phyloP scores from a whole-genome alignment of 1,284 basidiomycete genomes.

The Gomphus sp. region DNA sequence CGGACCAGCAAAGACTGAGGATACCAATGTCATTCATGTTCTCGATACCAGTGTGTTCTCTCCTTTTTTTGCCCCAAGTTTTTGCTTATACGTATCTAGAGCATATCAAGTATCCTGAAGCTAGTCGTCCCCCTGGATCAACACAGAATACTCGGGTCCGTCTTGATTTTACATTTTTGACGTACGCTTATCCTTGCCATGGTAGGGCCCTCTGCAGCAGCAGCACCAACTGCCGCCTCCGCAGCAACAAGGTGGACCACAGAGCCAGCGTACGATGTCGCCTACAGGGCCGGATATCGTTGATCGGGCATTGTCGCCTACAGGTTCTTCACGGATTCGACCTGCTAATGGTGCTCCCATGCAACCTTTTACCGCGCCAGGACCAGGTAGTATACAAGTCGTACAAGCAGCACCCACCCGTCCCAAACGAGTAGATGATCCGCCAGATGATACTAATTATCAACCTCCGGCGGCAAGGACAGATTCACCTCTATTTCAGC shows the following conservation, averaged over 20 bases:
- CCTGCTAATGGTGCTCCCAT: slow-evolving; percentile 33
- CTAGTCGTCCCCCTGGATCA: slow-evolving; percentile 37
- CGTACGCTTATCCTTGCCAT: background rate
- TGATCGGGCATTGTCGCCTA: slow-evolving; percentile 11
- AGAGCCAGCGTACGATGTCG: slow-evolving; percentile 50
- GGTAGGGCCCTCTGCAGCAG: background rate
- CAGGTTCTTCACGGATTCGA: slow-evolving; percentile 24
- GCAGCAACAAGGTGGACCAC: slow-evolving; percentile 13
- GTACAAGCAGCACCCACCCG: slow-evolving; percentile 39
- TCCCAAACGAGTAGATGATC: slow-evolving; percentile 60
- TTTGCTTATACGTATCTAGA: slow-evolving; percentile 32
- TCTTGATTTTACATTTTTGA: background rate
- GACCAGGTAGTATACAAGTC: slow-evolving; percentile 3
- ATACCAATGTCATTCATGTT: slow-evolving; percentile 79
- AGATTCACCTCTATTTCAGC: slow-evolving; percentile 23
- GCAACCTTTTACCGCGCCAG: slow-evolving; percentile 24
- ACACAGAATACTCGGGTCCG: slow-evolving; percentile 19
- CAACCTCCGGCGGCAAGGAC: slow-evolving; percentile 32
- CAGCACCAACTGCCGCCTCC: slow-evolving; percentile 2
- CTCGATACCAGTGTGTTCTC: slow-evolving; percentile 78
- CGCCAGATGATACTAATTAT: slow-evolving; percentile 42
- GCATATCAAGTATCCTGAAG: slow-evolving; percentile 91
- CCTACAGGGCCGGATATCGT: slow-evolving; percentile 27
- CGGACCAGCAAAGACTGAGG: slow-evolving; percentile 65
- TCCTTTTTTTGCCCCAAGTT: slow-evolving; percentile 12